Percentiles rank a stretch among this genome's conserved stretches.
phyloP scores from a whole-genome alignment of 2,329 filamentous ascomycete species.

The Camptophora hylomeconis region DNA sequence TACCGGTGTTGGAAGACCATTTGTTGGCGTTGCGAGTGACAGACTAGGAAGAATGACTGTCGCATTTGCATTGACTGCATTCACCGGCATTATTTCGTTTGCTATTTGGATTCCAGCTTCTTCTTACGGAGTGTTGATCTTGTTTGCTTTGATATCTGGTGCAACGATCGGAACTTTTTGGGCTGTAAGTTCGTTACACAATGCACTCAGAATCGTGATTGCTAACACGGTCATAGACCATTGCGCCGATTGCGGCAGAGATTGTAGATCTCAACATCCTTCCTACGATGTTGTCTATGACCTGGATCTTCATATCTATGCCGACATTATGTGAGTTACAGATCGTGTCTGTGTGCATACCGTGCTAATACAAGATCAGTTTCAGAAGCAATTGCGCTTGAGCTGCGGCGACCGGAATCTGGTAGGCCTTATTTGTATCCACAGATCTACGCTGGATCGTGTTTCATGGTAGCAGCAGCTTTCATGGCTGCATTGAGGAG shows the following conservation, averaged over 20 bases:
- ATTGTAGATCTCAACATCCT: constrained; percentile 19
- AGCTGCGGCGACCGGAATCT: constrained; percentile 33
- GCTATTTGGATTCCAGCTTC: constrained; percentile 35
- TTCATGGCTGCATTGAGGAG: constrained; percentile 16
- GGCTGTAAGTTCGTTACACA: constrained; percentile 21
- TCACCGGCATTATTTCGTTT: constrained; percentile 27
- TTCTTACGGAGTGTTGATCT: constrained; percentile 28
- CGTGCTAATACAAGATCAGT: constrained; percentile 19
- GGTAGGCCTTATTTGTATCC: constrained; percentile 35
- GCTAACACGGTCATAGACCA: constrained; percentile 13
- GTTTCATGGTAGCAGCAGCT: constrained; percentile 15
- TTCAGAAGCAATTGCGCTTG: constrained; percentile 39
- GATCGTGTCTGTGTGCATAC: neutral
- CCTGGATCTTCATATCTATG: constrained; percentile 18
- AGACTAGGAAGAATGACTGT: constrained; percentile 29
- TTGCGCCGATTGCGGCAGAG: constrained; percentile 19
- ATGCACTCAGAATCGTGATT: neutral
- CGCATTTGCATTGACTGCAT: constrained; percentile 21
- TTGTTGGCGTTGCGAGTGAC: constrained; percentile 34
- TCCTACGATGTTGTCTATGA: constrained; percentile 17
- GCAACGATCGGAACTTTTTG: constrained; percentile 36
- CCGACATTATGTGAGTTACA: constrained; percentile 34
- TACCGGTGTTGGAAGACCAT: constrained; percentile 34
- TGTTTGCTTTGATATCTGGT: constrained; percentile 33
- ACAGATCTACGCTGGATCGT: constrained; percentile 36